Evolutionary conservation across 2,329 filamentous ascomycete species (phyloP), one percentile per base, ranked within the genome.

Genomic region (Xylaria polymorpha): DNA sequence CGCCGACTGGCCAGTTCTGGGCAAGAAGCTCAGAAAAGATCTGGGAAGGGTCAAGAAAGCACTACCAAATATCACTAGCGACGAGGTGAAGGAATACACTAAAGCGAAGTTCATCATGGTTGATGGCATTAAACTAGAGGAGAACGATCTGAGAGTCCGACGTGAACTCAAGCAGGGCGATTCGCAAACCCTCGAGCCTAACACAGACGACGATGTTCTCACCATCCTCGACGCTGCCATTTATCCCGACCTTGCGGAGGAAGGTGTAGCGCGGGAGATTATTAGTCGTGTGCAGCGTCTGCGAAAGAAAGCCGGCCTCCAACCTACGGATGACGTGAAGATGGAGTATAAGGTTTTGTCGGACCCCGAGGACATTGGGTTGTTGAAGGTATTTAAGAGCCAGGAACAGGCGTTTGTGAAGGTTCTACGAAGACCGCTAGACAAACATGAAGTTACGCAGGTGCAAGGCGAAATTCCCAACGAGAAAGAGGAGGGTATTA

Each of bases 21-120:
- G 96, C 73, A 97, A 97, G 88, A 98, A 98, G 84, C 87, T 98
- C 74, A 97, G 97, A 86, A 98, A 97, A 82, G 94, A 98, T 77
- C 93, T 94, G 73, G 89, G 90, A 73, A 93, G 92, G 79, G 94
- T 98, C 74, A 97, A 97, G 85, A 97, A 95, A 83, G 94, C 93
- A 1, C 84, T 99, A 55, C 94, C 94, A 6, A 85, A 83, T 46
- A 84, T 99, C 58, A 92, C 87, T 22, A 94, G 91, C 74, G 89
- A 93, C 12, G 88, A 97, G 74, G 94, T 97, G 69, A 93, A 94
- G 79, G 83, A 85, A 46, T 99, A 94, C 79, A 85, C 96, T 48
- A 83, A 87, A 50, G 87, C 89, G 18, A 92, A 92, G 77, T 90
- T 88, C 76, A 93, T 98, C 58, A 82, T 88, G 5, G 93, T 99